A percentile compares a stretch with the other conserved stretches of the same genome.
Evolutionary conservation across 805 yeast species (phyloP).

Genomic region (Kodamaea sagamina): DNA sequence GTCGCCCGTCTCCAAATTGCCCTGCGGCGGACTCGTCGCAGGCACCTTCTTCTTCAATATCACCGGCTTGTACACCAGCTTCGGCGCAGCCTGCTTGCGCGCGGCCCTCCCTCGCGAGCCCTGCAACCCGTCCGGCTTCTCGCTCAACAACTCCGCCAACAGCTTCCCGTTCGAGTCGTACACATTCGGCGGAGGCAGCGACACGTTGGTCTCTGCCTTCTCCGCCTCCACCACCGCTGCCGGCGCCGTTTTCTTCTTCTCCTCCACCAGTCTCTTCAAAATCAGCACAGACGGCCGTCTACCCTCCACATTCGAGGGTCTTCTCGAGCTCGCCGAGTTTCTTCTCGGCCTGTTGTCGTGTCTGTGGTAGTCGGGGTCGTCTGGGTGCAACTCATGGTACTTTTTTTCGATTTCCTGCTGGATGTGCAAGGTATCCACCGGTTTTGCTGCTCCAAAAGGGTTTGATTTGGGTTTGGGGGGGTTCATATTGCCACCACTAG

Average conservation of each 20-base stretch:
- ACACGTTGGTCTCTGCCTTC: background rate
- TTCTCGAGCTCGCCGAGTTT: conserved; percentile 12
- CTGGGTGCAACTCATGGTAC: conserved; percentile 87
- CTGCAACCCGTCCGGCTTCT: conserved; percentile 20
- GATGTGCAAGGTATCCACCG: conserved; percentile 73
- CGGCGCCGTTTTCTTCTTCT: background rate
- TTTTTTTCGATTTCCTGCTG: conserved; percentile 68
- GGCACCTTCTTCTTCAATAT: conserved; percentile 38
- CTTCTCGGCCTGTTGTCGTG: conserved; percentile 11
- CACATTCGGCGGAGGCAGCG: conserved; percentile 7
- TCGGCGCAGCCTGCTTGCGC: conserved; percentile 24
- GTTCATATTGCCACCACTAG: too few relatives aligned
- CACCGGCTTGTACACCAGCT: conserved; percentile 34
- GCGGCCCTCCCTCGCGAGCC: conserved; percentile 20
- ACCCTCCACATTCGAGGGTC: conserved; percentile 14
- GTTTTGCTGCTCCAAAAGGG: conserved; percentile 85
- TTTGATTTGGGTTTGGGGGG: conserved; percentile 47
- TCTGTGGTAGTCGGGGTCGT: conserved; percentile 27
- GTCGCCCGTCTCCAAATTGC: background rate
- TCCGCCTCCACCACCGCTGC: background rate
- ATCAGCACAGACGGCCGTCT: conserved; percentile 22
- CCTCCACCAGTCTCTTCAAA: conserved; percentile 18
- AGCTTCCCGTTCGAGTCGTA: conserved; percentile 29
- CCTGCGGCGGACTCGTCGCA: background rate
- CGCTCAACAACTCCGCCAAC: conserved; percentile 41